These are phyloP conservation scores for Urtica urens DNA, from an alignment of 306 rosid genomes.

Conservation along the genomic window DNA sequence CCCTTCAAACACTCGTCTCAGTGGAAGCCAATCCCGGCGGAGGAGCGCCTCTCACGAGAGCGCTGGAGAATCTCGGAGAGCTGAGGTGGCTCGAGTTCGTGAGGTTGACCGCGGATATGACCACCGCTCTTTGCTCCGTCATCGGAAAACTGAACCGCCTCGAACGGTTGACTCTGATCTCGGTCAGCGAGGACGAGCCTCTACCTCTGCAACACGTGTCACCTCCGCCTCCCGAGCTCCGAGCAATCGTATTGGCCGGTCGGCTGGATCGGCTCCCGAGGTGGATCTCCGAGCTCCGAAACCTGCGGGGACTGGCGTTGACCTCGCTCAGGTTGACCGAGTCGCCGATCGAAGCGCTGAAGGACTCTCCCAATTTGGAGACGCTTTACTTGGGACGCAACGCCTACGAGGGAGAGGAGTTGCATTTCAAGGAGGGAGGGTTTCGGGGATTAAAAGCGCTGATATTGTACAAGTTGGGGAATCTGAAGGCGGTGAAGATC, in stretches of 20 bases:
- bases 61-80: neutral
- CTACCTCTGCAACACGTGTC: neutral
- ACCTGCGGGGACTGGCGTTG: neutral
- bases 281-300: neutral
- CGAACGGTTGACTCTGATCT: neutral
- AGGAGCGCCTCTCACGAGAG: neutral
- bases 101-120: neutral
- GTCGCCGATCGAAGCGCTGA: neutral
- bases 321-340: neutral
- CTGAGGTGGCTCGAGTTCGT: neutral
- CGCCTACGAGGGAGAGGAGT: constrained; percentile 15
- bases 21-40: neutral
- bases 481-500: constrained; percentile 5
- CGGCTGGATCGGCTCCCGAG: neutral
- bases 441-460: constrained; percentile 10
- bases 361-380: neutral
- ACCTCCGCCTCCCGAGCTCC: neutral
- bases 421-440: constrained; percentile 17
- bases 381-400: too few relatives aligned
- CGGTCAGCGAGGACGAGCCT: neutral
- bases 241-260: neutral
- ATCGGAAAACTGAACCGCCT: constrained; percentile 4
- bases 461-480: neutral
- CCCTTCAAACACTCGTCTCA: neutral
- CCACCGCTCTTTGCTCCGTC: neutral